Evolutionary conservation across 331 rosid species (phyloP), one percentile per base, ranked within the genome.

Genomic region (Quercus lobata): DNA sequence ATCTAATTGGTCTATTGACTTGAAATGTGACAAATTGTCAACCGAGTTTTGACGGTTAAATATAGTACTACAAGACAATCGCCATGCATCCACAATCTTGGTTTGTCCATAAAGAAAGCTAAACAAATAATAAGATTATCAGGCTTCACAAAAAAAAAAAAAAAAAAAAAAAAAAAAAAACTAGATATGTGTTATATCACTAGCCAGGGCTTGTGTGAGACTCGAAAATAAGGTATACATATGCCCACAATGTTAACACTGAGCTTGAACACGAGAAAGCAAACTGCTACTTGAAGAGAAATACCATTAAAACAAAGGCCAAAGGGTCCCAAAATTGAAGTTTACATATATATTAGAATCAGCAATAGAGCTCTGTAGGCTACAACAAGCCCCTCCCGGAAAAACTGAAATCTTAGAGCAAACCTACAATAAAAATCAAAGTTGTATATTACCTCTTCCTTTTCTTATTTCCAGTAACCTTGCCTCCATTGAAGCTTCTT

Each of bases 381-480:
- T 34, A 68, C 72, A 68, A 68, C 54, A 7, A 68, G 53, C 72
- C 72, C 72, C 27, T 19, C 17, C 30, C 1, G 2, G 52, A 73
- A 55, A 10, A 9, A 25, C 49, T 71, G 21, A n/a, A 29, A 70
- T n/a, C 11, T 21, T 2, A 44, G 29, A 70, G 27, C 4, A 70
- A 70, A 73, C 71, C 24, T 16, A 65, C 46, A 65, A 65, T 5
- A 62, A 65, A 1, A 17, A 9, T n/a, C 17, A 34, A 57, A 19
- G 69, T 2, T 21, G 34, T 44, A 25, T 16, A 74, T 66, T 70
- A 86, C 78, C 77, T 89, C 86, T 78, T 89, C 81, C 87, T 86
- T 57, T 81, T 89, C 82, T 83, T 84, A 55, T 84, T 76, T 71
- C 68, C 82, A 1, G 83, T 70, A 5, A 3, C 66, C 70, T 58